Evolutionary conservation across 495 filamentous ascomycete species (phyloP).

Genomic region (Letharia lupina): DNA sequence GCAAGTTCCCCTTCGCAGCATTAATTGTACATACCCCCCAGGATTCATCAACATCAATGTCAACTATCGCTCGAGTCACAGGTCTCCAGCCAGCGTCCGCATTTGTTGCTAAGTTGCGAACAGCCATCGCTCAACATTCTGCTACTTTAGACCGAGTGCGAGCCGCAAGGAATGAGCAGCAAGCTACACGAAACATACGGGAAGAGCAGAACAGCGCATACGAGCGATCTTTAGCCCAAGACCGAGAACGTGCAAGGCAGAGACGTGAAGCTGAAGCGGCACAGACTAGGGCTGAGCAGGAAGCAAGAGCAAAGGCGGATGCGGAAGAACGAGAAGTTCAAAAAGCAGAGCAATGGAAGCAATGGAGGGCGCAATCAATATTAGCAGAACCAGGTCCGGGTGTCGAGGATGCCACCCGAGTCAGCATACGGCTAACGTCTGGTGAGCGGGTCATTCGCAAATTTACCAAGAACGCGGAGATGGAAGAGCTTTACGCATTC

Average conservation of each 20-base stretch:
- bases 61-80: conserved; percentile 63
- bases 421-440: conserved; percentile 69
- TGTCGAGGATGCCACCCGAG: conserved; percentile 61
- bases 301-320: conserved; percentile 53
- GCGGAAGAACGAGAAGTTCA: conserved; percentile 49
- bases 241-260: conserved; percentile 71
- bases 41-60: conserved; percentile 77
- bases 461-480: conserved; percentile 52
- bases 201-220: conserved; percentile 86
- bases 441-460: conserved; percentile 66
- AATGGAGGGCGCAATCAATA: conserved; percentile 66
- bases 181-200: conserved; percentile 65
- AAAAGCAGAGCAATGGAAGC: conserved; percentile 63
- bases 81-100: conserved; percentile 58
- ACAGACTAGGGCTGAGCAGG: conserved; percentile 52
- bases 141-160: conserved; percentile 61
- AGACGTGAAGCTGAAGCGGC: conserved; percentile 66
- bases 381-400: conserved; percentile 56
- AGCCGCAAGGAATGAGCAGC: conserved; percentile 62
- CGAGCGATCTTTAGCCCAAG: conserved; percentile 77
- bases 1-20: conserved; percentile 82
- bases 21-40: conserved; percentile 76
- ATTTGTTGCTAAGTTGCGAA: conserved; percentile 63
- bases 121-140: conserved; percentile 59
- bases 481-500: conserved; percentile 93